Percentiles rank a stretch among this genome's conserved stretches.
Conservation (phyloP, 1,284 basidiomycete genomes). For the Hemileia vastatrix region DNA sequence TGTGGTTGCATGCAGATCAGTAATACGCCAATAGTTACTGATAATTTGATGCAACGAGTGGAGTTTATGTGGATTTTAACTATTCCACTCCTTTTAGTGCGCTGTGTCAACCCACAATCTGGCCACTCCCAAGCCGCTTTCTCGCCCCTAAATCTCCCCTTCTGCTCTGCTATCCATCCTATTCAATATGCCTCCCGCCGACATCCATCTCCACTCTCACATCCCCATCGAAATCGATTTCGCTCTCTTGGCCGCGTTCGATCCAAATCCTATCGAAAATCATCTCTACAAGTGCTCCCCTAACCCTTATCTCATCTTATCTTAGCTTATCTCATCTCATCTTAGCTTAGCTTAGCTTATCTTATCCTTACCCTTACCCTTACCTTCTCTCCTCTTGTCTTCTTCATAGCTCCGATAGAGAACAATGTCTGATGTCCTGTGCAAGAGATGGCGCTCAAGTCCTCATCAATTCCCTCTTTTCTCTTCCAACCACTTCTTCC, state of each 20-base stretch:
- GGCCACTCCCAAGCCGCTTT: too few species aligned
- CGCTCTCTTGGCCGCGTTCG: constrained; percentile 73
- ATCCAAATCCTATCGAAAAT: constrained; percentile 72
- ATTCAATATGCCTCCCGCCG: too few species aligned
- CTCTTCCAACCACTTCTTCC: constrained; percentile 65
- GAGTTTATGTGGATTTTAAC: too few species aligned
- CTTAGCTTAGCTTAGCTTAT: background rate
- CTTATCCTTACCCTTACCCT: background rate
- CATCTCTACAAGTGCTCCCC: constrained; percentile 59
- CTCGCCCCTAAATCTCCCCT: too few species aligned
- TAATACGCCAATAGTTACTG: too few species aligned
- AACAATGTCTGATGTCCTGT: constrained; percentile 66
- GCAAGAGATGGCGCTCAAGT: constrained; percentile 78
- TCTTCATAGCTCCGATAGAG: constrained; percentile 57
- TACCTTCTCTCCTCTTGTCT: background rate
- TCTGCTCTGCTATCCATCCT: too few species aligned
- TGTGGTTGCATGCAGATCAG: too few species aligned
- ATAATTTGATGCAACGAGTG: too few species aligned
- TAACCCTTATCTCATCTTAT: background rate
- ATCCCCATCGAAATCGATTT: constrained; percentile 71
- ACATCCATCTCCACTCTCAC: too few species aligned
- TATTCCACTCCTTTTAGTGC: too few species aligned
- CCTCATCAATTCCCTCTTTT: constrained; percentile 69
- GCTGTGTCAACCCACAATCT: too few species aligned
- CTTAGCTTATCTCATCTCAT: background rate